A percentile compares a stretch with the other conserved stretches of the same genome.
These are phyloP conservation scores for Xylariaceae sp. DNA, from an alignment of 2,329 filamentous ascomycete genomes.

Conservation along the genomic window DNA sequence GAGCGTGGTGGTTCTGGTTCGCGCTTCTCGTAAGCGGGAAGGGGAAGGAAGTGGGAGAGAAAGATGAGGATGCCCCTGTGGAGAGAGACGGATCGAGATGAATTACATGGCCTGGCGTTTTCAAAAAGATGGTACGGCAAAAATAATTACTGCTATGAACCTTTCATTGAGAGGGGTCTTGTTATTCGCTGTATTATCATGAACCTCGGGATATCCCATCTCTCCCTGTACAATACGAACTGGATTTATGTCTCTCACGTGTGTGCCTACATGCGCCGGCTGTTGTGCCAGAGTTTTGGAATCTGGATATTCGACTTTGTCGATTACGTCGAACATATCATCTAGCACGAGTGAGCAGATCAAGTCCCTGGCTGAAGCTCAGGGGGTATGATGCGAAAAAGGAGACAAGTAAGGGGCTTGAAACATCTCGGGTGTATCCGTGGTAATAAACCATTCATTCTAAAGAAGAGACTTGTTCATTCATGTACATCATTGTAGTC, in stretches of 20 bases:
- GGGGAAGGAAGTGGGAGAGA: background rate
- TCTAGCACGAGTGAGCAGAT: background rate
- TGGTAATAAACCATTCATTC: too few species aligned
- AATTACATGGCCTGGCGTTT: slow-evolving; percentile 14
- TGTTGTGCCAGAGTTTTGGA: background rate
- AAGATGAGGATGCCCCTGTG: background rate
- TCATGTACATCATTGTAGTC: background rate
- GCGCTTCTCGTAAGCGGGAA: slow-evolving; percentile 3
- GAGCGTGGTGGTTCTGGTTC: slow-evolving; percentile 38
- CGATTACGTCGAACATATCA: background rate
- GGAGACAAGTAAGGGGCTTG: background rate
- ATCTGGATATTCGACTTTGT: background rate
- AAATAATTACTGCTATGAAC: background rate
- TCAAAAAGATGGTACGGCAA: slow-evolving; percentile 7
- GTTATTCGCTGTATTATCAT: slow-evolving; percentile 9
- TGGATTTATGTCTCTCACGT: slow-evolving; percentile 4
- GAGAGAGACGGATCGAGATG: background rate
- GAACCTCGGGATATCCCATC: slow-evolving; percentile 1
- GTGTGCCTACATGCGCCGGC: background rate
- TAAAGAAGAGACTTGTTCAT: too few species aligned
- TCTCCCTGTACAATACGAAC: slow-evolving; percentile 15
- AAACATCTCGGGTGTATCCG: background rate
- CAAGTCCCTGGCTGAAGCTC: background rate
- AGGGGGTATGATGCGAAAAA: background rate
- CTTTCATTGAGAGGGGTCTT: background rate